A percentile compares a stretch with the other conserved stretches of the same genome.
Evolutionary conservation across 768 basidiomycete genomes (phyloP).

Genomic region (Tremella mesenterica): DNA sequence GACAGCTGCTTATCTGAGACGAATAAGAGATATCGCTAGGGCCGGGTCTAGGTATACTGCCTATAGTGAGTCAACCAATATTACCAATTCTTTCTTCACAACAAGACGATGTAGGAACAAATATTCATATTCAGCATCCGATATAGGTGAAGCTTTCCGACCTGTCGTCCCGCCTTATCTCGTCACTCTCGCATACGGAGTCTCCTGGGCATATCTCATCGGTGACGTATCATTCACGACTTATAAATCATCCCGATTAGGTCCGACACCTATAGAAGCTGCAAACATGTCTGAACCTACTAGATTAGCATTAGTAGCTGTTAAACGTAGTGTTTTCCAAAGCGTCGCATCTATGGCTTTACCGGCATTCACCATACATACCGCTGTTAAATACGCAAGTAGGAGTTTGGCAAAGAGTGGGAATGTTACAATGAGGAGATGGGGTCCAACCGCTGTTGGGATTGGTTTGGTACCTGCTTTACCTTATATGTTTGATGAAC

Average conservation of each 20-base stretch:
- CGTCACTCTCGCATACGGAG: conserved; percentile 41
- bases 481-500: conserved; percentile 44
- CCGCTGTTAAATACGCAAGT: conserved; percentile 38
- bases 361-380: conserved; percentile 45
- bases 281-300: conserved; percentile 42
- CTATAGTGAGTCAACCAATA: conserved; percentile 25
- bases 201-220: conserved; percentile 45
- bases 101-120: not conserved
- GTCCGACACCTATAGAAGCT: conserved; percentile 43
- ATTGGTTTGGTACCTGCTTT: conserved; percentile 41
- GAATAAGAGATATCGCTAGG: conserved; percentile 39
- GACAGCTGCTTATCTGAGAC: conserved; percentile 43
- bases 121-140: conserved; percentile 27
- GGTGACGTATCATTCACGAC: conserved; percentile 46
- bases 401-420: conserved; percentile 37
- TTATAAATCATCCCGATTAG: conserved; percentile 42
- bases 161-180: conserved; percentile 41
- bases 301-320: conserved; percentile 38
- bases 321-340: conserved; percentile 45
- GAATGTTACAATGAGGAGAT: conserved; percentile 33
- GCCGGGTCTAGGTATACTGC: conserved; percentile 43
- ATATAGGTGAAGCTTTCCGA: conserved; percentile 45
- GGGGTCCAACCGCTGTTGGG: conserved; percentile 43
- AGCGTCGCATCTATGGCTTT: conserved; percentile 44
- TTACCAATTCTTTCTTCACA: too few species aligned